Percentiles rank a stretch among this genome's conserved stretches.
Evolutionary conservation across 805 yeast species (phyloP).

Genomic region (Diddensiella santjacobensis): DNA sequence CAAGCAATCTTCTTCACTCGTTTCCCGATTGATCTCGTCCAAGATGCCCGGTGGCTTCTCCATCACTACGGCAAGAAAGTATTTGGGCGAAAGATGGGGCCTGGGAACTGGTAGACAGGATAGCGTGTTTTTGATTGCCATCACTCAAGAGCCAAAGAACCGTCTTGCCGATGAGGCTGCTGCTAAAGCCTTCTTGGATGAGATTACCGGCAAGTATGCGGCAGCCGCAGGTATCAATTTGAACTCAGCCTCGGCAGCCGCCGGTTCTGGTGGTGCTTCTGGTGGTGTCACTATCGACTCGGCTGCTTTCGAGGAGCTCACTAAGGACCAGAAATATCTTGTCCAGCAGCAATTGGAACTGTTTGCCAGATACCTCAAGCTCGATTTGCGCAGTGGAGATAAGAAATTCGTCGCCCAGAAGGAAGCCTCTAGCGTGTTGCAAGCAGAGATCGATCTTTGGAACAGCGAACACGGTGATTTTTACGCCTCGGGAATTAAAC

Average conservation of each 20-base stretch:
- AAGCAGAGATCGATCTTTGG: constrained; percentile 89
- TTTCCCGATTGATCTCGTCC: constrained; percentile 88
- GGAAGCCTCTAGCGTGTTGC: constrained; percentile 78
- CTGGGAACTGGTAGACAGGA: constrained; percentile 93
- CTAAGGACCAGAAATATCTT: constrained; percentile 63
- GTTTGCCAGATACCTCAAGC: constrained; percentile 88
- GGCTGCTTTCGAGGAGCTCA: constrained; percentile 85
- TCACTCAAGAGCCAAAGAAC: constrained; percentile 85
- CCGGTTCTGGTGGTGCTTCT: constrained; percentile 45
- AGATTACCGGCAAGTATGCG: constrained; percentile 80
- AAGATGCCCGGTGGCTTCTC: constrained; percentile 99
- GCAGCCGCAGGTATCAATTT: constrained; percentile 74
- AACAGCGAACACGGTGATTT: constrained; percentile 89
- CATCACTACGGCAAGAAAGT: constrained; percentile 85
- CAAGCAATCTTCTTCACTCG: constrained; percentile 83
- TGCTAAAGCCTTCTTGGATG: constrained; percentile 85
- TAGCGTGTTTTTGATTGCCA: constrained; percentile 73
- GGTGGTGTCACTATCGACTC: constrained; percentile 86
- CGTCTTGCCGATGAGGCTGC: constrained; percentile 85
- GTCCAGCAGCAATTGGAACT: constrained; percentile 85
- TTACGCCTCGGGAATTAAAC: constrained; percentile 86
- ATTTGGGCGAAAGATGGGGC: constrained; percentile 90
- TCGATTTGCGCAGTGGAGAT: constrained; percentile 88
- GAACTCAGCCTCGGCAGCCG: constrained; percentile 58
- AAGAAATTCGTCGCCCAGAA: constrained; percentile 78